Evolutionary conservation across 495 filamentous ascomycete genomes (phyloP).

Genomic region (Tuber brumale): DNA sequence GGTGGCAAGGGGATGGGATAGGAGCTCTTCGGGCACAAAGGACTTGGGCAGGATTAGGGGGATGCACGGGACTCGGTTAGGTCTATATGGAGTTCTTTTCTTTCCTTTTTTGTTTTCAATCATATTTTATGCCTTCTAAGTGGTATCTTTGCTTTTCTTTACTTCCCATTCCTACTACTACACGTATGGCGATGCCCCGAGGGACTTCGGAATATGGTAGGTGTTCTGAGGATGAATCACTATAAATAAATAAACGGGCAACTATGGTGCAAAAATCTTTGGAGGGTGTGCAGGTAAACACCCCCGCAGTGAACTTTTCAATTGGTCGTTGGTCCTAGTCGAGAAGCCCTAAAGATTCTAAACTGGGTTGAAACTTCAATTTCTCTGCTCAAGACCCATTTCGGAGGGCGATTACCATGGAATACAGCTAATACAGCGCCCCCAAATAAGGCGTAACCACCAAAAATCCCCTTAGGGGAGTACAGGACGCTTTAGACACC

Average conservation of each 20-base stretch:
- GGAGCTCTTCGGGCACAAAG: background rate
- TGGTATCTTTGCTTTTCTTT: background rate
- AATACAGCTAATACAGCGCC: background rate
- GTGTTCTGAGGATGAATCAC: background rate
- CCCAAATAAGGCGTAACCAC: background rate
- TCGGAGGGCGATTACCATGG: background rate
- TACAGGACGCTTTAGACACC: too few relatives aligned
- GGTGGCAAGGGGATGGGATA: background rate
- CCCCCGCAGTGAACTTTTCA: too few relatives aligned
- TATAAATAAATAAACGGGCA: background rate
- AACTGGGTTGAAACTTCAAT: too few relatives aligned
- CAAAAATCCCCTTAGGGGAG: background rate
- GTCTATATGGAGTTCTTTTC: background rate
- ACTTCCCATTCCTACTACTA: background rate
- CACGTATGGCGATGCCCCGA: background rate
- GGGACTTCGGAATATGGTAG: background rate
- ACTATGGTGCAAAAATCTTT: background rate
- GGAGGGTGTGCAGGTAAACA: too few relatives aligned
- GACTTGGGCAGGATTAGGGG: background rate
- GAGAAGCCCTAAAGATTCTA: too few relatives aligned
- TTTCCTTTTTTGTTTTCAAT: slow-evolving; percentile 1
- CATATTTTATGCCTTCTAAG: slow-evolving; percentile 3
- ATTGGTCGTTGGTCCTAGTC: too few relatives aligned
- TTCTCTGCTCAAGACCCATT: too few relatives aligned
- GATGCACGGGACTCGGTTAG: slow-evolving; percentile 1